These are phyloP conservation scores for Ophiocordyceps sinensis DNA, from an alignment of 2,329 filamentous ascomycete genomes.

Conservation along the genomic window DNA sequence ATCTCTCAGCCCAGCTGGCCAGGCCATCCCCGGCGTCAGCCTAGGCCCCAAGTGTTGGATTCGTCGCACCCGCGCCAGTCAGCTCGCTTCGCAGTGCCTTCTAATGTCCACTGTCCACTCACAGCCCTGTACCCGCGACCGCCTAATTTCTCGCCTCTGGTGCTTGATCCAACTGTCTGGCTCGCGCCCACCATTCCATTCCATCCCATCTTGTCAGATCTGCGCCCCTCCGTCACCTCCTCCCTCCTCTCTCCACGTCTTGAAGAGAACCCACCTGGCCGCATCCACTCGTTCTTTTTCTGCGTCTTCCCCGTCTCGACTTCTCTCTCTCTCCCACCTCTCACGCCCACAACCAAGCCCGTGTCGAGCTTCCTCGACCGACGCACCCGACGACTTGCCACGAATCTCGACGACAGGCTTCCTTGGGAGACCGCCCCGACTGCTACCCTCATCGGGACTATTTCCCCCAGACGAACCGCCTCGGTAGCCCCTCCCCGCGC, in stretches of 20 bases:
- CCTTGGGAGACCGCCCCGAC: no score
- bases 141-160: constrained; percentile 1
- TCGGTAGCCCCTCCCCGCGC: constrained; percentile 11
- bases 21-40: not conserved
- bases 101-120: not conserved
- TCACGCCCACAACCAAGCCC: not conserved
- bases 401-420: no score
- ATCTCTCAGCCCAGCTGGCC: not conserved
- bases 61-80: not conserved
- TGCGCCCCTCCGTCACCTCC: not conserved
- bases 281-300: not conserved
- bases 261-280: constrained; percentile 1
- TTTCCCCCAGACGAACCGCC: not conserved
- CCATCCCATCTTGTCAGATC: constrained; percentile 1
- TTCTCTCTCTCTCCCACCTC: not conserved
- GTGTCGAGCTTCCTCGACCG: not conserved
- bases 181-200: constrained; percentile 3
- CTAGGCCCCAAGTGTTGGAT: not conserved
- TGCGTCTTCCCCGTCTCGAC: not conserved
- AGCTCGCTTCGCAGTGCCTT: not conserved
- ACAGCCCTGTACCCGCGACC: not conserved
- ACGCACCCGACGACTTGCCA: not conserved
- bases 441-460: no score
- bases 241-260: not conserved
- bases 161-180: constrained; percentile 1